Evolutionary conservation across 129 eudicot genomes (phyloP), one percentile per base, ranked within the genome.

Genomic region (Calendula officinalis): DNA sequence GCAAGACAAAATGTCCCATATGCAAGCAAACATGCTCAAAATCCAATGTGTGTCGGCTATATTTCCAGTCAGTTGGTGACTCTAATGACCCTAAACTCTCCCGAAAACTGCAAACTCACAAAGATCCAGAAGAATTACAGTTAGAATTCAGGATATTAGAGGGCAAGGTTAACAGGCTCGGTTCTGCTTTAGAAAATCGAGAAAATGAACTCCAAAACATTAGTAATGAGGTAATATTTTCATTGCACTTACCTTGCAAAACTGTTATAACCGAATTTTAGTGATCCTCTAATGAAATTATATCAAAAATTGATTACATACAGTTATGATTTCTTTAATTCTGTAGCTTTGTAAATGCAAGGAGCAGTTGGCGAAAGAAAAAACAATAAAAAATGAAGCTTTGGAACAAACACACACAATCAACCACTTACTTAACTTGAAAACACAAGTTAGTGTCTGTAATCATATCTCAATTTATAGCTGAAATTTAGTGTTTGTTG

Each of bases 11-110:
- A 32, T 91, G 98, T 69, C 96, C 98, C 3, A 82, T 87, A 9
- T 91, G 97, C 84, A 91, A 91, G 70, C 97, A 91, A 65, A 69
- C 65, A 6, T 91, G 97, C 66, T 65, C 95, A 3, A 77, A 73
- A 48, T 64, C 76, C 9, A 71, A 76, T 59, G 94, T 82, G 53
- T 61, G 69, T 53, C 89, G 97, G 51, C 90, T 91, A n/a, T 91
- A 86, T 80, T 91, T 91, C 68, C 97, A 91, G 83, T 86, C 97
- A 5, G 64, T 85, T 55, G 90, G 95, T 0, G 90, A 90, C 70
- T 60, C 72, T 7, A 76, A 63, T 41, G 94, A 79, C 49, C 45
- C 69, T 15, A 66, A 50, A 50, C 70, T 73, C 16, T 64, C 86
- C 8, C 89, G 81, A 52, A 85, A 78, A 42, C 48, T 46, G 35